Base-by-base conservation (phyloP, 345 rosid genomes). In the Euclidium syriacum region DNA sequence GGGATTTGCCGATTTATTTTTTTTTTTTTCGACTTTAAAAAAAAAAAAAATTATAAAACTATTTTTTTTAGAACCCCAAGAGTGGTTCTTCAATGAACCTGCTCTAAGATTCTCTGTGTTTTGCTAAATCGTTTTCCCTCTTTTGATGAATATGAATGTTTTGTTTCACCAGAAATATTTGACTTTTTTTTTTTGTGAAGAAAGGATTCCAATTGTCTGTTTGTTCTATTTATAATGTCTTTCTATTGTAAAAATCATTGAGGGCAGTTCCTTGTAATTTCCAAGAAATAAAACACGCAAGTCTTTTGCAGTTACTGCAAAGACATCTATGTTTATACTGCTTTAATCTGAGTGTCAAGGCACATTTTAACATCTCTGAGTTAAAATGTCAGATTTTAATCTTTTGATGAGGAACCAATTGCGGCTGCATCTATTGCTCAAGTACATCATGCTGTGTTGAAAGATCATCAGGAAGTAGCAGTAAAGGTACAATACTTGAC, bases 391-490 rank as follows among this genome's bases (percentile, higher is more conserved):
- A 90, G 95, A 72, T 91, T 88, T 70, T 60, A 65, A 63, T 88
- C 87, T n/a, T 71, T 91, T 54, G 85, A 84, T 74, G 95, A 91
- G 67, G 83, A 80, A 71, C 90, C 98, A 33, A 83, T 86, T 52
- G 98, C 96, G 70, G 91, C 98, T 57, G 98, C 98, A 38, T 91
- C 98, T 51, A 88, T 91, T 77, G 96, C 95, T 38, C 98, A 91
- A 77, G 98, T 88, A 27, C 98, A 91, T 70, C 92, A 17, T 51
- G 98, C 96, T 1, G 56, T 79, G 25, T 61, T 86, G 64, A 86
- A 74, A 68, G 68, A 86, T 64, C 38, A 58, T 73, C 84, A 79
- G 62, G 88, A 81, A 76, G 96, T 88, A 61, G 98, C 90, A 35
- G 59, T 91, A 24, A 91, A 91, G 98, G 97, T 90, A 56, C 6